Conservation (phyloP, 2,329 filamentous ascomycete species). For the Pestalotiopsis sp. region DNA sequence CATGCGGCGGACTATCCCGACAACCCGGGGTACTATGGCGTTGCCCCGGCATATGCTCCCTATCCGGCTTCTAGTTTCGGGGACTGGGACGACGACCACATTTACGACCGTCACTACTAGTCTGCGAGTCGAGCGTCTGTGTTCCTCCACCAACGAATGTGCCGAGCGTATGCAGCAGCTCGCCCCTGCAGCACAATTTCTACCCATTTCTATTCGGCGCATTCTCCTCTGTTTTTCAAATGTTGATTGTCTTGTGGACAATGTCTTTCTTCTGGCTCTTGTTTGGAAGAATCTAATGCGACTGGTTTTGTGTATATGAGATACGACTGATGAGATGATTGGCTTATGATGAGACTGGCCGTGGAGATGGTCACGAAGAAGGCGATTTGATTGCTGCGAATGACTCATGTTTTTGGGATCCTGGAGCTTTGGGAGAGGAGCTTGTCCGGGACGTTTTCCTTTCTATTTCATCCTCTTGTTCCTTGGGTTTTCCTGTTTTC, state of each 20-base stretch:
- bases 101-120: neutral
- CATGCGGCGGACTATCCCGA: slow-evolving; percentile 20
- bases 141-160: too few relatives aligned
- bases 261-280: slow-evolving; percentile 19
- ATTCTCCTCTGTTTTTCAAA: too few relatives aligned
- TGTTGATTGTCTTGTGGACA: too few relatives aligned
- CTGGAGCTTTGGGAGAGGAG: slow-evolving; percentile 8
- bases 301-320: slow-evolving; percentile 30
- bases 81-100: neutral
- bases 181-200: too few relatives aligned
- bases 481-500: slow-evolving; percentile 30
- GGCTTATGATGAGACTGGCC: neutral
- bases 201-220: too few relatives aligned
- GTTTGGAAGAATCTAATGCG: slow-evolving; percentile 19
- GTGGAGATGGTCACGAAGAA: neutral
- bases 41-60: slow-evolving; percentile 5
- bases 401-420: slow-evolving; percentile 1
- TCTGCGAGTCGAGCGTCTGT: neutral
- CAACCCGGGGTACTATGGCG: neutral
- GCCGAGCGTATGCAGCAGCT: too few relatives aligned
- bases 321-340: slow-evolving; percentile 26
- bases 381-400: neutral
- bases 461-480: neutral
- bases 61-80: slow-evolving; percentile 1
- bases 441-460: neutral